A percentile compares a stretch with the other conserved stretches of the same genome.
These are phyloP conservation scores for Centella asiatica DNA, from an alignment of 129 eudicot genomes.

Conservation along the genomic window DNA sequence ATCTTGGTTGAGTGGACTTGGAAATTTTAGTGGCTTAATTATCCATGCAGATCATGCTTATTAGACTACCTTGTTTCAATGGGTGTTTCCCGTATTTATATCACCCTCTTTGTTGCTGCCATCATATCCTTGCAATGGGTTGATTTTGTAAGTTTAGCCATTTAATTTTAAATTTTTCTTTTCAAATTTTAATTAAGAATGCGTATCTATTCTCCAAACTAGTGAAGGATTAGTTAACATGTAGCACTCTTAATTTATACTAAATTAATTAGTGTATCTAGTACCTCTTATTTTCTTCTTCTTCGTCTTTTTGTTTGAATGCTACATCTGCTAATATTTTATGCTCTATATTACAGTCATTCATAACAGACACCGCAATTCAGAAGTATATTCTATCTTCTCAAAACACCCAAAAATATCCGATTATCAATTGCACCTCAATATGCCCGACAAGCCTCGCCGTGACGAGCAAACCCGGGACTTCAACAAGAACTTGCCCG, in stretches of 20 bases:
- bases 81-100: conserved; percentile 6
- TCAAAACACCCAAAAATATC: not conserved
- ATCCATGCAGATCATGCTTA: not conserved
- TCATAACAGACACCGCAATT: not conserved
- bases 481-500: conserved; percentile 37
- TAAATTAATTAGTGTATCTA: no score
- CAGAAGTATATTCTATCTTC: not conserved
- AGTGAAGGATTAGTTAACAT: no score
- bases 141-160: conserved; percentile 12
- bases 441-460: not conserved
- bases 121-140: conserved; percentile 8
- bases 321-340: not conserved
- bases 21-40: not conserved
- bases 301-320: not conserved
- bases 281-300: no score
- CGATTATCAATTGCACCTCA: conserved; percentile 5
- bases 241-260: no score
- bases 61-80: not conserved
- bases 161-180: no score
- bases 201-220: no score
- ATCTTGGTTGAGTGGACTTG: no score
- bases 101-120: conserved; percentile 6
- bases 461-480: not conserved
- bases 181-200: no score
- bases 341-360: conserved; percentile 1